phyloP scores from a whole-genome alignment of 1,284 basidiomycete species.

The Microbotryum scabiosae region DNA sequence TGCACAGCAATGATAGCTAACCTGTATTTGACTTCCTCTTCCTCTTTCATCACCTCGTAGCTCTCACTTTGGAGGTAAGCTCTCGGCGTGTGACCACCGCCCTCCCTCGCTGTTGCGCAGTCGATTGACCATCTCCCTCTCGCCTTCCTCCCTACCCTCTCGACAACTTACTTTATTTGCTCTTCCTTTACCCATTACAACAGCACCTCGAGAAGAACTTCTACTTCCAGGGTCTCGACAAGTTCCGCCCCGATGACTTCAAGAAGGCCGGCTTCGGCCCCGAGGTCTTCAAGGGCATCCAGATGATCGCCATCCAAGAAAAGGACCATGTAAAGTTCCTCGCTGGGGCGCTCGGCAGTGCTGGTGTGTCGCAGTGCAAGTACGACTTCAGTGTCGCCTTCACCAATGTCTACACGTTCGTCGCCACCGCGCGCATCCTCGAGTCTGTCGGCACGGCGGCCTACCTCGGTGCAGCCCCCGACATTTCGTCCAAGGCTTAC shows the following conservation, averaged over 20 bases:
- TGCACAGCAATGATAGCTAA: too few species aligned
- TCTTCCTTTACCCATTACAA: too few species aligned
- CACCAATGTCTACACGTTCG: constrained; percentile 61
- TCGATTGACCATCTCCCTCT: too few species aligned
- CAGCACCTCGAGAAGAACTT: constrained; percentile 64
- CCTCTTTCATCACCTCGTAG: too few species aligned
- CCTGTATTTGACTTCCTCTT: too few species aligned
- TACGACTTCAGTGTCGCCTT: constrained; percentile 62
- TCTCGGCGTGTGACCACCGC: too few species aligned
- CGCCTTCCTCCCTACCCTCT: not conserved
- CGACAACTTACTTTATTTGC: not conserved
- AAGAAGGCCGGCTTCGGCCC: constrained; percentile 56
- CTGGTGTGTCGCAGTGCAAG: constrained; percentile 52
- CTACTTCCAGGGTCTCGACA: constrained; percentile 57
- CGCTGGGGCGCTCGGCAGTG: constrained; percentile 50
- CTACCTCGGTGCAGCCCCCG: constrained; percentile 59
- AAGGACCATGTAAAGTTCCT: constrained; percentile 41
- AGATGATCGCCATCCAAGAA: constrained; percentile 18
- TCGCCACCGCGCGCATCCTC: constrained; percentile 59
- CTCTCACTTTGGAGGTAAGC: too few species aligned
- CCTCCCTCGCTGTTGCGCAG: too few species aligned
- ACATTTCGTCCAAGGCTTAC: constrained; percentile 25
- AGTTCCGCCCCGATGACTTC: constrained; percentile 62
- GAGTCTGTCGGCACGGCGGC: constrained; percentile 64
- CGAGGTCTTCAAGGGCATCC: constrained; percentile 55